Evolutionary conservation across 2,329 filamentous ascomycete species (phyloP).

Genomic region (Ascochyta rabiei): DNA sequence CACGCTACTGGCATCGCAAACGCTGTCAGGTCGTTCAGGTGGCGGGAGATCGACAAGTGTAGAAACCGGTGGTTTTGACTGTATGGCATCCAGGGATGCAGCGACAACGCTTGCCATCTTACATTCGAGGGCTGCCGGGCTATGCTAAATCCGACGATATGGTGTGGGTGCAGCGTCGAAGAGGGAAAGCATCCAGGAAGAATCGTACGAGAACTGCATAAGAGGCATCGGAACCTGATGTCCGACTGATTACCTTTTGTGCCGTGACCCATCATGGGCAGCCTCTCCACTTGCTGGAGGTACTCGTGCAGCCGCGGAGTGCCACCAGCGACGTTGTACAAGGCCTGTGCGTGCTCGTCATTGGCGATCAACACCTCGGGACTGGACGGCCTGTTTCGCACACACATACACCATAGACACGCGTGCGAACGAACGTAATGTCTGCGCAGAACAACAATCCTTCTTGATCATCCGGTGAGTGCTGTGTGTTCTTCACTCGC

Average conservation of each 20-base stretch:
- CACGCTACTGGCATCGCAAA: slow-evolving; percentile 14
- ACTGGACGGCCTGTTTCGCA: not conserved
- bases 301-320: not conserved
- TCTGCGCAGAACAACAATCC: not conserved
- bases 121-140: slow-evolving; percentile 4
- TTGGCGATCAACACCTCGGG: not conserved
- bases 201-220: slow-evolving; percentile 33
- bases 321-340: slow-evolving; percentile 1
- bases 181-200: slow-evolving; percentile 2
- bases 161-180: slow-evolving; percentile 6
- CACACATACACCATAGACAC: not conserved
- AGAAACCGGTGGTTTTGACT: slow-evolving; percentile 15
- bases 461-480: not conserved
- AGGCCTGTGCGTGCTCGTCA: slow-evolving; percentile 3
- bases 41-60: slow-evolving; percentile 24
- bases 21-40: slow-evolving; percentile 9
- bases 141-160: slow-evolving; percentile 15
- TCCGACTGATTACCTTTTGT: slow-evolving; percentile 7
- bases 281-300: not conserved
- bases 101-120: slow-evolving; percentile 21
- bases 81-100: slow-evolving; percentile 14
- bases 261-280: not conserved
- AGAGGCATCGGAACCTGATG: slow-evolving; percentile 9
- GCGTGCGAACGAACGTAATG: not conserved
- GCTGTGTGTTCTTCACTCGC: not conserved